Evolutionary conservation across 495 filamentous ascomycete genomes (phyloP).

Genomic region (Penicillium silybi): DNA sequence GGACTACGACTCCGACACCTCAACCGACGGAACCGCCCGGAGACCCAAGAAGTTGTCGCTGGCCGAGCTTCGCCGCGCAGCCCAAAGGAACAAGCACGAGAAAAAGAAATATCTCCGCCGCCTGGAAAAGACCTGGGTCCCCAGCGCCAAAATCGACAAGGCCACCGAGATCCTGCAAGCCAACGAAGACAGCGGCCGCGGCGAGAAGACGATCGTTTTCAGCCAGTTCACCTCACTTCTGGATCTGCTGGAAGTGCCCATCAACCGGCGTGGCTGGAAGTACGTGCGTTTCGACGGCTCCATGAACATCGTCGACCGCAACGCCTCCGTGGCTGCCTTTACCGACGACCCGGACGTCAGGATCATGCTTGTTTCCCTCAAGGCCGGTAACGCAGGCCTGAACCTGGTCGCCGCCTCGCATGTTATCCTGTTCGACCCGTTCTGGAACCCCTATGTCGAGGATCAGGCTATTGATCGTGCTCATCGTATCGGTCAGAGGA

Average conservation of each 20-base stretch:
- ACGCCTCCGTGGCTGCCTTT: conserved; percentile 70
- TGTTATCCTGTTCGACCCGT: conserved; percentile 90
- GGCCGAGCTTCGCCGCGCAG: conserved; percentile 13
- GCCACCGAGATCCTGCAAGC: conserved; percentile 62
- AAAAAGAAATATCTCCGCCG: conserved; percentile 57
- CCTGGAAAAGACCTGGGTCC: conserved; percentile 61
- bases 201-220: conserved; percentile 88
- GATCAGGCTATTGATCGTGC: conserved; percentile 93
- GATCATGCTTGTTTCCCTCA: conserved; percentile 84
- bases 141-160: conserved; percentile 77
- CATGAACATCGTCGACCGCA: conserved; percentile 68
- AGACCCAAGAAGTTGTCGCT: conserved; percentile 54
- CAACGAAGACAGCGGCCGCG: conserved; percentile 41
- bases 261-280: conserved; percentile 56
- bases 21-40: background rate
- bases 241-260: conserved; percentile 88
- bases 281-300: conserved; percentile 83
- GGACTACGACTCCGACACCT: conserved; percentile 49
- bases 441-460: conserved; percentile 96
- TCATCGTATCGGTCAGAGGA: conserved; percentile 81
- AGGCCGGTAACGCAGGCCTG: conserved; percentile 86
- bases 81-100: conserved; percentile 52
- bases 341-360: conserved; percentile 58
- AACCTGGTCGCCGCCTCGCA: conserved; percentile 85
- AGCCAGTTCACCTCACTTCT: conserved; percentile 88